Conservation (phyloP, 495 filamentous ascomycete genomes). For the Tuber microsphaerosporum region DNA sequence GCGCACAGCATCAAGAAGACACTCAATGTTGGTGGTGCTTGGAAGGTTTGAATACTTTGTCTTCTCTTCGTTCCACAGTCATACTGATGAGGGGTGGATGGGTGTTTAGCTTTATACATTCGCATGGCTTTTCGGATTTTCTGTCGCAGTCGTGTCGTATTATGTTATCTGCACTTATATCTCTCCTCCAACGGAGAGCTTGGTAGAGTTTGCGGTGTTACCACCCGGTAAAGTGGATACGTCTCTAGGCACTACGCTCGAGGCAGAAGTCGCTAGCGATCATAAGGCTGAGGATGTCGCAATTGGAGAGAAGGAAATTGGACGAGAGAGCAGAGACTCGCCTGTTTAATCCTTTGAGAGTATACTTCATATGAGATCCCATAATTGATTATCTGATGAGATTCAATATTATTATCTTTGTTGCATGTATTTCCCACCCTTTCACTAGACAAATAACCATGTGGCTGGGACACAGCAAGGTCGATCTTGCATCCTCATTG, state of each 20-base stretch:
- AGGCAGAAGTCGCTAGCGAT: neutral
- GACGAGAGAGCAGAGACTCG: conserved; percentile 17
- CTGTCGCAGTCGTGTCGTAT: conserved; percentile 41
- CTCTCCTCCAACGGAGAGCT: conserved; percentile 40
- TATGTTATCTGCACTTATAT: conserved; percentile 45
- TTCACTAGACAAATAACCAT: neutral
- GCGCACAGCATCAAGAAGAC: conserved; percentile 39
- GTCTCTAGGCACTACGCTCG: conserved; percentile 4
- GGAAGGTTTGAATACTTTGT: conserved; percentile 34
- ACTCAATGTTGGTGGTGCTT: conserved; percentile 44
- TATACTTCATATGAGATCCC: neutral
- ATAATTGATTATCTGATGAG: neutral
- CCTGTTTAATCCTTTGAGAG: neutral
- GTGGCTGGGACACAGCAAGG: neutral
- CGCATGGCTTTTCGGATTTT: conserved; percentile 44
- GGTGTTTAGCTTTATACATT: conserved; percentile 41
- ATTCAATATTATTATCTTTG: neutral
- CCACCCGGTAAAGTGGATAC: conserved; percentile 43
- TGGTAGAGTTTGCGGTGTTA: conserved; percentile 45
- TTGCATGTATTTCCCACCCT: neutral
- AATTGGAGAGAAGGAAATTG: conserved; percentile 25
- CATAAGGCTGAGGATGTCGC: conserved; percentile 17
- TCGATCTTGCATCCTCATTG: neutral
- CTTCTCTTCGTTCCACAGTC: neutral
- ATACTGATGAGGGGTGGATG: neutral